These are phyloP conservation scores for Teunomyces stri DNA, from an alignment of 805 yeast species.

Conservation along the genomic window DNA sequence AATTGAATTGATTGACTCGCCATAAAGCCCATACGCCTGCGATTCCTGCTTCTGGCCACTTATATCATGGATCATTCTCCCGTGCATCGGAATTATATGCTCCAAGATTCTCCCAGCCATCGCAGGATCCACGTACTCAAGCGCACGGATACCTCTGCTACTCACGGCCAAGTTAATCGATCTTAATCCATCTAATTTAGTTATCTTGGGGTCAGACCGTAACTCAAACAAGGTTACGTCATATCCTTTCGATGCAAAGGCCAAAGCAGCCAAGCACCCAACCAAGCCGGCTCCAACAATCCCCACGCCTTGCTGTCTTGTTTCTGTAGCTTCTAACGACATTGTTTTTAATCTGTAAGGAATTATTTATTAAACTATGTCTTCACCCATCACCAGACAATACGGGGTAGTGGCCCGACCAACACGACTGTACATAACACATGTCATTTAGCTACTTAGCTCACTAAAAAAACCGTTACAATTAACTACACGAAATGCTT, in stretches of 20 bases:
- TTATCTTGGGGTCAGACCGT: constrained; percentile 61
- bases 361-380: too few species aligned
- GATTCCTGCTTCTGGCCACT: constrained; percentile 57
- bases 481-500: too few species aligned
- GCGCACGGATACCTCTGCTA: constrained; percentile 73
- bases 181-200: constrained; percentile 39
- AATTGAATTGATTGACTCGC: constrained; percentile 82
- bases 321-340: constrained; percentile 2
- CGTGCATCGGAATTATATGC: constrained; percentile 78
- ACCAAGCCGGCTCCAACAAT: constrained; percentile 90
- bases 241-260: constrained; percentile 69
- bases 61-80: constrained; percentile 81
- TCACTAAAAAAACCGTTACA: too few species aligned
- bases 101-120: constrained; percentile 56
- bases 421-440: neutral
- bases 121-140: constrained; percentile 57
- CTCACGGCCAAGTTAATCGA: constrained; percentile 90
- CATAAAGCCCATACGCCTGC: constrained; percentile 76
- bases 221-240: constrained; percentile 70
- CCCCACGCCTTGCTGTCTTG: constrained; percentile 33
- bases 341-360: neutral
- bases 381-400: neutral
- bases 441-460: too few species aligned
- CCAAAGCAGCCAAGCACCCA: constrained; percentile 82
- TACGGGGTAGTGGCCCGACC: neutral